Conservation (phyloP, 768 basidiomycete species). For the Aureoboletus auriporus region DNA sequence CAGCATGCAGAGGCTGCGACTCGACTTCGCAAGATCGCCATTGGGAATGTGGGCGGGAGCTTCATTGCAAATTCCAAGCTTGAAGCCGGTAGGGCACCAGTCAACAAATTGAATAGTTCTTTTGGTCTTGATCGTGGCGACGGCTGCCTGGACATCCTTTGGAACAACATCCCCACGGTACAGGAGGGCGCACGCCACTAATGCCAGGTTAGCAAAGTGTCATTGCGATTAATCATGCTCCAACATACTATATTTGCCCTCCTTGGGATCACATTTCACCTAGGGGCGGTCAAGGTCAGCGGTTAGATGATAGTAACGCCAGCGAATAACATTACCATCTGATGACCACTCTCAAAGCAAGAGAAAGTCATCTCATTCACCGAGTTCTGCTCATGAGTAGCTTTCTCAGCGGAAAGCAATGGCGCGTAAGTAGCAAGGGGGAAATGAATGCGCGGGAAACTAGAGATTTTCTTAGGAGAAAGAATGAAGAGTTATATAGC, state of each 20-base stretch:
- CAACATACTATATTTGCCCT: slow-evolving; percentile 95
- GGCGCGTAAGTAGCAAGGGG: slow-evolving; percentile 95
- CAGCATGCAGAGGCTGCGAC: slow-evolving; percentile 95
- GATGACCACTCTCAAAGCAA: slow-evolving; percentile 95
- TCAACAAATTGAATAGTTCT: slow-evolving; percentile 97
- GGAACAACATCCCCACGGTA: slow-evolving; percentile 97
- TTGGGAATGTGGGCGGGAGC: slow-evolving; percentile 88
- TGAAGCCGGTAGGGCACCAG: slow-evolving; percentile 98
- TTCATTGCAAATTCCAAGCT: slow-evolving; percentile 98
- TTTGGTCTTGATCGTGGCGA: slow-evolving; percentile 94
- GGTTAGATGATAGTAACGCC: neutral
- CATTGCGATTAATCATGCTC: neutral
- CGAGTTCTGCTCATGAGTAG: slow-evolving; percentile 93
- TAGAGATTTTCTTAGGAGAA: slow-evolving; percentile 25
- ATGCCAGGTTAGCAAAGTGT: slow-evolving; percentile 11
- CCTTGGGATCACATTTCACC: slow-evolving; percentile 89
- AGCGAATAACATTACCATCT: slow-evolving; percentile 59
- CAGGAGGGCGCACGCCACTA: slow-evolving; percentile 88
- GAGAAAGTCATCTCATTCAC: slow-evolving; percentile 98
- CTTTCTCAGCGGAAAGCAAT: slow-evolving; percentile 92
- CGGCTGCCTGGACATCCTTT: slow-evolving; percentile 92
- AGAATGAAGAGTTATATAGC: neutral
- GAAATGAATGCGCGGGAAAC: slow-evolving; percentile 98
- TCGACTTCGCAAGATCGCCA: slow-evolving; percentile 92
- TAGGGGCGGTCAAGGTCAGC: slow-evolving; percentile 13